Conservation (phyloP, 106 monocot species). For the Apostasia shenzhenica region DNA sequence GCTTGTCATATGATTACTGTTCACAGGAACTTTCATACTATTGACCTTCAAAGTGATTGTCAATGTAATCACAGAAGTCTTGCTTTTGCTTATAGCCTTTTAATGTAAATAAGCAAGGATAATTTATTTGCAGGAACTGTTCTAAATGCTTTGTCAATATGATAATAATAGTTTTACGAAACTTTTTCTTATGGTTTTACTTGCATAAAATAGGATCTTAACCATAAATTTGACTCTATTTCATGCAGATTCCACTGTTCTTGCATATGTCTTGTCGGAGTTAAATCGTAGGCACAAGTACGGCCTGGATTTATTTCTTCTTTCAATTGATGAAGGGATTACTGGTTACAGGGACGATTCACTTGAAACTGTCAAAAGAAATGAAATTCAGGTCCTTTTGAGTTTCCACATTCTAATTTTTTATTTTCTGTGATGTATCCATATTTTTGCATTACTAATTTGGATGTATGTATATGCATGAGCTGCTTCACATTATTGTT, state of each 20-base stretch:
- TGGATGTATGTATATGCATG: background rate
- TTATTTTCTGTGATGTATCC: background rate
- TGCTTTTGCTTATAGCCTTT: background rate
- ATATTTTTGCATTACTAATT: background rate
- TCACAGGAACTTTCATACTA: background rate
- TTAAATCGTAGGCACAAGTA: slow-evolving; percentile 69
- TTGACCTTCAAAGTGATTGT: background rate
- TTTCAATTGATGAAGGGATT: slow-evolving; percentile 98
- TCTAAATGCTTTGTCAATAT: too few species aligned
- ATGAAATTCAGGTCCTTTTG: slow-evolving; percentile 80
- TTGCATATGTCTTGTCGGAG: slow-evolving; percentile 95
- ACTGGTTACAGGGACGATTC: slow-evolving; percentile 98
- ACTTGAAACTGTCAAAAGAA: slow-evolving; percentile 98
- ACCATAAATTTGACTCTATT: slow-evolving; percentile 11
- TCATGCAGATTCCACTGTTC: slow-evolving; percentile 94
- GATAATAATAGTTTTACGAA: background rate
- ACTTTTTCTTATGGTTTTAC: background rate
- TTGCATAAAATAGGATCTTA: background rate
- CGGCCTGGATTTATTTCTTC: slow-evolving; percentile 87
- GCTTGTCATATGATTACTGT: background rate
- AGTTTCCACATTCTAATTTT: background rate
- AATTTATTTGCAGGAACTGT: too few species aligned
- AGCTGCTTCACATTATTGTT: too few species aligned
- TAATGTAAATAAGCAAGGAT: too few species aligned
- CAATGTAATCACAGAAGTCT: background rate